Evolutionary conservation across 345 rosid genomes (phyloP).

Genomic region (Hibiscus syriacus): DNA sequence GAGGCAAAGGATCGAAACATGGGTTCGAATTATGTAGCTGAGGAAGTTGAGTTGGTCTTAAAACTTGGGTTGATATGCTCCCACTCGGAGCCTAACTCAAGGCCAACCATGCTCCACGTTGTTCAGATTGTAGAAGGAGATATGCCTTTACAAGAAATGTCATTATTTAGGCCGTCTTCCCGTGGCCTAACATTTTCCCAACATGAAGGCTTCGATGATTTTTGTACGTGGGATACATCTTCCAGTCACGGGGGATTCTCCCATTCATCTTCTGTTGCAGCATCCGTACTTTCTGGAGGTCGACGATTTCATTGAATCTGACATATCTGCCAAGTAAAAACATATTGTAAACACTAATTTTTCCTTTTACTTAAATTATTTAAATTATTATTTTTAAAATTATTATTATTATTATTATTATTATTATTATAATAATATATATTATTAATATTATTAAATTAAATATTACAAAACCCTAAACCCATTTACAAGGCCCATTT

Average conservation of each 20-base stretch:
- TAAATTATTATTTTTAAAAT: too few species aligned
- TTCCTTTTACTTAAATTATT: too few species aligned
- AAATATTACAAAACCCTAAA: too few species aligned
- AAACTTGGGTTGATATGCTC: conserved; percentile 59
- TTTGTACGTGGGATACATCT: conserved; percentile 7
- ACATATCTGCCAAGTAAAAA: too few species aligned
- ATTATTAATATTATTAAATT: too few species aligned
- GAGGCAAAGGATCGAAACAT: conserved; percentile 36
- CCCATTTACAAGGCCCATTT: too few species aligned
- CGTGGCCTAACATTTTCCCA: conserved; percentile 25
- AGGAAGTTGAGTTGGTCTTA: conserved; percentile 46
- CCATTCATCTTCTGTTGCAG: neutral
- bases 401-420: too few species aligned
- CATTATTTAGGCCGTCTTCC: conserved; percentile 27
- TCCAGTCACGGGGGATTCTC: neutral
- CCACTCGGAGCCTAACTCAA: conserved; percentile 30
- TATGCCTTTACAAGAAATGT: conserved; percentile 30
- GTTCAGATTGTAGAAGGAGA: conserved; percentile 40
- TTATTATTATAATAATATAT: too few species aligned
- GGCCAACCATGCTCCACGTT: conserved; percentile 59
- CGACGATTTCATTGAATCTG: neutral
- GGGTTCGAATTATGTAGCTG: conserved; percentile 24
- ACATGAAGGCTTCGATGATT: conserved; percentile 37
- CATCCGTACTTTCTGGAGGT: conserved; percentile 7
- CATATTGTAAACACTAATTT: too few species aligned